Percentiles rank a stretch among this genome's conserved stretches.
phyloP scores from a whole-genome alignment of 192 early-diverging fungal species.

The Coemansia sp. region DNA sequence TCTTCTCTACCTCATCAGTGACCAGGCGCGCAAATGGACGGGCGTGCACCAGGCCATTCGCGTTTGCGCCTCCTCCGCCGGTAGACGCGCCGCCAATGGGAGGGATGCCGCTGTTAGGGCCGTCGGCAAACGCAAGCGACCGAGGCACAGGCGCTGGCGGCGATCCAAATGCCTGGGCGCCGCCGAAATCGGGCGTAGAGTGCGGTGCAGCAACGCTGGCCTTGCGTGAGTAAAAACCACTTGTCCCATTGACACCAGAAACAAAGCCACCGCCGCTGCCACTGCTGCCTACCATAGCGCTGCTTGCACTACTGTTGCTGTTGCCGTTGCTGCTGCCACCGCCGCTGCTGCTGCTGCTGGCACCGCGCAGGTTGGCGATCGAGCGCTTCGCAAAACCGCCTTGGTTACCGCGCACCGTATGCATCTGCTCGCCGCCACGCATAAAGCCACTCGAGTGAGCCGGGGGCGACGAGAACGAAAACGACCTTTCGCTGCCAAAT shows the following conservation, averaged over 20 bases:
- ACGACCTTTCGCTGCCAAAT: constrained; percentile 16
- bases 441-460: constrained; percentile 19
- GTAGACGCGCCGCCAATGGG: constrained; percentile 8
- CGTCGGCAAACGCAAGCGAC: constrained; percentile 33
- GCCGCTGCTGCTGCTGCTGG: constrained; percentile 4
- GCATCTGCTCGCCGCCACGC: constrained; percentile 25
- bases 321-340: not conserved
- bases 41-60: constrained; percentile 7
- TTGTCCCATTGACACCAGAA: not conserved
- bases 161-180: constrained; percentile 35
- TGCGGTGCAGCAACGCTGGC: constrained; percentile 9
- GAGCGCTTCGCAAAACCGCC: constrained; percentile 51
- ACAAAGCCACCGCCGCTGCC: not conserved
- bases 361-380: constrained; percentile 41
- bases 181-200: constrained; percentile 9
- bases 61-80: not conserved
- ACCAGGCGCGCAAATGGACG: constrained; percentile 55
- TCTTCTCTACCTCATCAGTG: constrained; percentile 60
- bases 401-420: constrained; percentile 25
- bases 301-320: not conserved
- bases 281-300: not conserved
- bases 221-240: constrained; percentile 23
- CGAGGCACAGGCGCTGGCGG: constrained; percentile 47
- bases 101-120: constrained; percentile 11
- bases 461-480: constrained; percentile 34